Percentiles rank a stretch among this genome's conserved stretches.
Conservation (phyloP, 352 stramenopile genomes). For the Phytophthora europaea region DNA sequence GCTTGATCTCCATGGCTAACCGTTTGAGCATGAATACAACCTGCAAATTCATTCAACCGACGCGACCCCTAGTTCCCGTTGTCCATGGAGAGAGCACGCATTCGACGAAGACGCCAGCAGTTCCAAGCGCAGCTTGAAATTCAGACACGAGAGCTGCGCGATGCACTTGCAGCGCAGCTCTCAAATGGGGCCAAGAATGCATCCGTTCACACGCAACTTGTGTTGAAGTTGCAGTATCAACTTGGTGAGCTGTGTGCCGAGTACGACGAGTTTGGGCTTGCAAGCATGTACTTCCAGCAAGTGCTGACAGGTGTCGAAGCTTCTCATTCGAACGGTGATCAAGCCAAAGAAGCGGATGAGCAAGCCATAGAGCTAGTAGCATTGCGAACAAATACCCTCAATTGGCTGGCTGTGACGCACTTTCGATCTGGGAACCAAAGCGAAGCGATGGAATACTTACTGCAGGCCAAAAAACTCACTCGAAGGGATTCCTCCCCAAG, state of each 20-base stretch:
- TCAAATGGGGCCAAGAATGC: slow-evolving; percentile 2
- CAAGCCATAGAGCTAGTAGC: slow-evolving; percentile 19
- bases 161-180: slow-evolving; percentile 17
- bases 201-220: slow-evolving; percentile 15
- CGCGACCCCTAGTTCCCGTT: slow-evolving; percentile 1
- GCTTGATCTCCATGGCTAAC: not conserved
- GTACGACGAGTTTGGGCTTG: slow-evolving; percentile 43
- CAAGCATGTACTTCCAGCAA: slow-evolving; percentile 49
- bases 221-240: slow-evolving; percentile 43
- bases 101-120: slow-evolving; percentile 38
- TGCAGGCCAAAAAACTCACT: slow-evolving; percentile 49
- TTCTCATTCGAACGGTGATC: not conserved
- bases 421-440: slow-evolving; percentile 41
- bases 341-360: not conserved
- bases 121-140: slow-evolving; percentile 43
- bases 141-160: slow-evolving; percentile 33
- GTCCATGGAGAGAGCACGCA: slow-evolving; percentile 42
- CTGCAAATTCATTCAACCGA: slow-evolving; percentile 5
- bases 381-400: slow-evolving; percentile 48
- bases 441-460: slow-evolving; percentile 49
- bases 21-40: not conserved
- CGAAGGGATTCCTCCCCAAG: slow-evolving; percentile 3
- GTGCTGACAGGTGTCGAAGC: slow-evolving; percentile 32
- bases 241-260: slow-evolving; percentile 47
- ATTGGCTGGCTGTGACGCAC: slow-evolving; percentile 47